A percentile compares a stretch with the other conserved stretches of the same genome.
Conservation (phyloP, 202 grass and related monocot genomes). For the Carex arenaria region DNA sequence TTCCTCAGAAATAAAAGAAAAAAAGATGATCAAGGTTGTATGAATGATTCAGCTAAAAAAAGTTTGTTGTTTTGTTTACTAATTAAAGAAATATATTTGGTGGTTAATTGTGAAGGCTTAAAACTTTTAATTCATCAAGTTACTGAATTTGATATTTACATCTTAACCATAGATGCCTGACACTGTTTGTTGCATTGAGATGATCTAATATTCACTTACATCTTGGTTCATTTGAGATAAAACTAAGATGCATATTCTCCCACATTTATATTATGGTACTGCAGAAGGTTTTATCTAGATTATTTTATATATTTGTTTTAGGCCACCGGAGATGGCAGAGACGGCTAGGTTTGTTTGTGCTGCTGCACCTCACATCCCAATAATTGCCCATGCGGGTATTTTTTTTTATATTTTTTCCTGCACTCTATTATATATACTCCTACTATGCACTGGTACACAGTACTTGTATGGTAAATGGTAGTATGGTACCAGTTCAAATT, state of each 20-base stretch:
- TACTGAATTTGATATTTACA: background rate
- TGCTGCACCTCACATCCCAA: conserved; percentile 13
- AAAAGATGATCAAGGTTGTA: too few species aligned
- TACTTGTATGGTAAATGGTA: background rate
- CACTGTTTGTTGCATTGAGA: background rate
- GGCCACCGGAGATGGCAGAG: conserved; percentile 44
- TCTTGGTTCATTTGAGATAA: background rate
- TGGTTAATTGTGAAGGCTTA: too few species aligned
- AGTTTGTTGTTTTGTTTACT: too few species aligned
- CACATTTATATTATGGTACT: background rate
- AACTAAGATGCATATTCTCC: background rate
- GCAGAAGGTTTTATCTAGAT: background rate
- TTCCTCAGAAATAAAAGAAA: too few species aligned
- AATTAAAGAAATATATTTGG: too few species aligned
- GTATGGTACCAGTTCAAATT: too few species aligned
- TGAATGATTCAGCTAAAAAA: too few species aligned
- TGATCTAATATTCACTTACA: background rate
- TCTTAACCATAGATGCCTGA: background rate
- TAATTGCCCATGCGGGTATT: conserved; percentile 38
- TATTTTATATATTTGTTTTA: background rate
- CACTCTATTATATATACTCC: background rate
- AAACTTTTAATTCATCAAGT: background rate
- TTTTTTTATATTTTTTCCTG: background rate
- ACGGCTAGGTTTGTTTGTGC: conserved; percentile 23
- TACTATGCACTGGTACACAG: background rate